Evolutionary conservation across 306 rosid species (phyloP).

Genomic region (Casuarina cunninghamiana): DNA sequence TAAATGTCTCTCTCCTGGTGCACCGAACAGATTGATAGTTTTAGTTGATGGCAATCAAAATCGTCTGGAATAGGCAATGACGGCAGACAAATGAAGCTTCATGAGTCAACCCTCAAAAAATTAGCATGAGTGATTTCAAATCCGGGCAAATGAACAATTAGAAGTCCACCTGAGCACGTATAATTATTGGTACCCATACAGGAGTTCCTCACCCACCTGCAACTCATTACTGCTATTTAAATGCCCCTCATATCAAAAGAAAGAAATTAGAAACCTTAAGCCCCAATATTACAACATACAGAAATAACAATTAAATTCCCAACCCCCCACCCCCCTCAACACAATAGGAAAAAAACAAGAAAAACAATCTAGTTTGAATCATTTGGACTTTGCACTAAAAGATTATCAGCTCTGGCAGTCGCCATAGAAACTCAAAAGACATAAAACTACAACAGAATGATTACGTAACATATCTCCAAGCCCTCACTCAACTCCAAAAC

Average conservation of each 20-base stretch:
- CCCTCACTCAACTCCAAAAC: background rate
- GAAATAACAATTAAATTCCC: too few relatives aligned
- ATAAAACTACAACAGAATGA: background rate
- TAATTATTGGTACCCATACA: background rate
- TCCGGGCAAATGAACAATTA: background rate
- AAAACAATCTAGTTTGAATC: background rate
- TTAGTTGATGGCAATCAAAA: constrained; percentile 7
- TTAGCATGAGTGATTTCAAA: background rate
- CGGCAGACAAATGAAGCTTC: background rate
- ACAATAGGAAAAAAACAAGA: background rate
- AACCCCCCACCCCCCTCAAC: background rate
- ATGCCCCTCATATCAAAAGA: background rate
- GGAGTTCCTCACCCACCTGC: background rate
- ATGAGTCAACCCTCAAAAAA: background rate
- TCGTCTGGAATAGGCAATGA: background rate
- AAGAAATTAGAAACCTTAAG: background rate
- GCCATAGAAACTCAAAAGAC: background rate
- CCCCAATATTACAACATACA: too few relatives aligned
- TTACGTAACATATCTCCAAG: background rate
- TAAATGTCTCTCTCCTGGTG: constrained; percentile 88
- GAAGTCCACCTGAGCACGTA: background rate
- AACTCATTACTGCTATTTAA: background rate
- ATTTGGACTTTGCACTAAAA: background rate
- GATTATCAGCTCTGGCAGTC: background rate
- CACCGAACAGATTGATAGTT: constrained; percentile 19